Evolutionary conservation across 805 yeast species (phyloP).

Genomic region (Zygotorulaspora chibaensis): DNA sequence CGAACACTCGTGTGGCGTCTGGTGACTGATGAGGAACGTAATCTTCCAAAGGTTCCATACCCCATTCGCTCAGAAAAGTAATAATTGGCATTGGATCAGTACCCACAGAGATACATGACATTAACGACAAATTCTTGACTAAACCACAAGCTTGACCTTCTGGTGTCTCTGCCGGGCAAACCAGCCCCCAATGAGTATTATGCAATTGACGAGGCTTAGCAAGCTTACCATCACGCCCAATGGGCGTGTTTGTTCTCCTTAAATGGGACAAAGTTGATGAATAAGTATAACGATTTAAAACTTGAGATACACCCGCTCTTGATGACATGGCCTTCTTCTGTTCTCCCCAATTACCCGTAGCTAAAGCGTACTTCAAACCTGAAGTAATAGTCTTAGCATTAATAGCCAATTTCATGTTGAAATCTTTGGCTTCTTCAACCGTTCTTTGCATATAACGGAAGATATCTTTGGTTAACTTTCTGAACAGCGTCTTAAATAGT

Average conservation of each 20-base stretch:
- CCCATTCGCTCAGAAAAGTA: constrained; percentile 96
- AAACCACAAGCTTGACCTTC: constrained; percentile 99
- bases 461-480: constrained; percentile 92
- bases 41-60: constrained; percentile 96
- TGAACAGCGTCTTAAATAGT: constrained; percentile 88
- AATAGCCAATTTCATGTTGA: constrained; percentile 93
- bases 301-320: constrained; percentile 99
- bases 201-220: constrained; percentile 99
- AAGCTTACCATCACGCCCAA: constrained; percentile 98
- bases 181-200: constrained; percentile 99
- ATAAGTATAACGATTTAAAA: constrained; percentile 93
- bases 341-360: constrained; percentile 99
- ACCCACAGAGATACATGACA: constrained; percentile 98
- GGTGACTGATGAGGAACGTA: constrained; percentile 90
- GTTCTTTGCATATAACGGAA: constrained; percentile 98
- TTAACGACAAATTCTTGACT: constrained; percentile 90
- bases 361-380: constrained; percentile 94
- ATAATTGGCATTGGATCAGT: constrained; percentile 93
- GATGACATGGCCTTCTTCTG: constrained; percentile 99
- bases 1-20: constrained; percentile 89
- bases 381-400: constrained; percentile 96
- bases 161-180: constrained; percentile 99
- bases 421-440: constrained; percentile 95
- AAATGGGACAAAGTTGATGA: constrained; percentile 98
- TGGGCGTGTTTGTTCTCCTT: constrained; percentile 98